Conservation (phyloP, 441 rosid species). For the Bocquillonia castaneifolia region DNA sequence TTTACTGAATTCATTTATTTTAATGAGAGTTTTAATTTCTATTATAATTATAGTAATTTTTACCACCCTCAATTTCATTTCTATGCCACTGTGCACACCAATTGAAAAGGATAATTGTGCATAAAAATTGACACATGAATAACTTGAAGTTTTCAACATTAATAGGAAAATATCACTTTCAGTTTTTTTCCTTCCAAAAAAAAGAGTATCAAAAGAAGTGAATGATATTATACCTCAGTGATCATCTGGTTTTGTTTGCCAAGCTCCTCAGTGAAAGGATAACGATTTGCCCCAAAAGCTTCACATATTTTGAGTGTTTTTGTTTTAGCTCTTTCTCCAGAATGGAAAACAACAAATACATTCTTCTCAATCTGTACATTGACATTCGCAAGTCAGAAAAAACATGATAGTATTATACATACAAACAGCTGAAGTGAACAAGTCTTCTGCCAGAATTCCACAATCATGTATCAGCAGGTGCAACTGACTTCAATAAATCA, state of each 20-base stretch:
- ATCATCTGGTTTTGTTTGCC: slow-evolving; percentile 62
- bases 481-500: neutral
- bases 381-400: slow-evolving; percentile 24
- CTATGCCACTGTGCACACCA: no score
- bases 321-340: slow-evolving; percentile 80
- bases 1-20: no score
- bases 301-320: slow-evolving; percentile 88
- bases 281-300: slow-evolving; percentile 92
- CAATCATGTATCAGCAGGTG: neutral
- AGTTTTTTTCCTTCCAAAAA: neutral
- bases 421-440: neutral
- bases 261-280: slow-evolving; percentile 72
- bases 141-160: slow-evolving; percentile 5
- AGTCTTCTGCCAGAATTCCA: slow-evolving; percentile 6
- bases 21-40: no score
- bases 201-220: neutral
- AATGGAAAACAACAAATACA: slow-evolving; percentile 69
- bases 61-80: no score
- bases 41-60: no score
- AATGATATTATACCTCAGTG: slow-evolving; percentile 43
- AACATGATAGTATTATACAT: slow-evolving; percentile 12
- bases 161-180: neutral
- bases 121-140: neutral
- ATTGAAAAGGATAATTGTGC: neutral
- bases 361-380: slow-evolving; percentile 80